Percentiles rank a stretch among this genome's conserved stretches.
Conservation (phyloP, 108 stramenopile genomes). For the Cyclotella atomus region DNA sequence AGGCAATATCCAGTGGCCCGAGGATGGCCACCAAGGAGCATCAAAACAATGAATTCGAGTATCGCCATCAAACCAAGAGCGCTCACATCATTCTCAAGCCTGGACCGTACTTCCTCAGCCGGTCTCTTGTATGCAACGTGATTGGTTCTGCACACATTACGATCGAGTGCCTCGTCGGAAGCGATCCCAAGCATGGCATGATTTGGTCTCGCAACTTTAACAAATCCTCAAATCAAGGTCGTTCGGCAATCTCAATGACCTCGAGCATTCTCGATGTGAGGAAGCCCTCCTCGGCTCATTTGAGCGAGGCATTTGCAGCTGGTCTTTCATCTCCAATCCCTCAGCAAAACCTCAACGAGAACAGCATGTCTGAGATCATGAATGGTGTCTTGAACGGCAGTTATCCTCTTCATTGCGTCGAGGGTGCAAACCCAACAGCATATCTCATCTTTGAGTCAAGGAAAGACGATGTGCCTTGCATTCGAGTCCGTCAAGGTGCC, state of each 20-base stretch:
- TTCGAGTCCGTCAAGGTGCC: slow-evolving; percentile 69
- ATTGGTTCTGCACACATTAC: slow-evolving; percentile 40
- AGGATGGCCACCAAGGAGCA: slow-evolving; percentile 7
- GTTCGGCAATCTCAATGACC: neutral
- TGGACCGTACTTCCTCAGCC: slow-evolving; percentile 56
- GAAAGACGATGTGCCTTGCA: slow-evolving; percentile 62
- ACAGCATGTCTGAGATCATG: slow-evolving; percentile 7
- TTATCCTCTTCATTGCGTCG: slow-evolving; percentile 20
- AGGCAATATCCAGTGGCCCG: slow-evolving; percentile 27
- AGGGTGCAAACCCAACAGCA: slow-evolving; percentile 41
- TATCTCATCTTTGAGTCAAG: slow-evolving; percentile 58
- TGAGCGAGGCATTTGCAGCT: slow-evolving; percentile 28
- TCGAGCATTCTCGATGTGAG: slow-evolving; percentile 3
- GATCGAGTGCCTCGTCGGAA: slow-evolving; percentile 58
- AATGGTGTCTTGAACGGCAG: neutral
- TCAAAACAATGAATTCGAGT: slow-evolving; percentile 23
- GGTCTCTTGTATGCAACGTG: slow-evolving; percentile 58
- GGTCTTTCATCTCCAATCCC: neutral
- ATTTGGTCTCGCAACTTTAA: slow-evolving; percentile 34
- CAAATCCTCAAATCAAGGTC: neutral
- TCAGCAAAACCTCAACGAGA: neutral
- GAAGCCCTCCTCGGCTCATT: slow-evolving; percentile 29
- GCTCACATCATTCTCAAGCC: slow-evolving; percentile 64
- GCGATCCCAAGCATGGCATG: slow-evolving; percentile 32
- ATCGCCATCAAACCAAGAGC: slow-evolving; percentile 32